Base-by-base conservation (phyloP, 2,329 filamentous ascomycete genomes). In the Fusarium sambucinum region DNA sequence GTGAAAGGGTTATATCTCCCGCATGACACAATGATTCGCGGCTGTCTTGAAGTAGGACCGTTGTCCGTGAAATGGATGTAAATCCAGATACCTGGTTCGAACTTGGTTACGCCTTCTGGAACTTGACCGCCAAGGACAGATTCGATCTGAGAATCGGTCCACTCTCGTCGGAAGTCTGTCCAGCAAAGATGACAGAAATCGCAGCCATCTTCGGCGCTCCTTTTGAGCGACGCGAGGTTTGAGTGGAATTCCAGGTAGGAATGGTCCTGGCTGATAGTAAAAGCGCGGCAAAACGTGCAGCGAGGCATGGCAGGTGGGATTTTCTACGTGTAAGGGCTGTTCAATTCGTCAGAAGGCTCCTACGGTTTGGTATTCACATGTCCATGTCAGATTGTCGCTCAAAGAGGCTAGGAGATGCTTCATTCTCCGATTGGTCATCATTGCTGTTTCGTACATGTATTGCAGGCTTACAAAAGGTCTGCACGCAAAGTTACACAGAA, bases 161-260 rank as follows among this genome's bases (percentile, higher is more conserved):
- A 63, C 25, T 61, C 48, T 1, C 13, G 17, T 17, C 10, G 6
- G n/a, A 63, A 63, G 25, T 48, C 38, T 14, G 8, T 48, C 59
- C 57, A 63, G 57, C 59, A 63, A 19, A 63, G 48, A 3, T 13
- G 35, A 23, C 59, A 63, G 11, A 63, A 61, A 11, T 63, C 57
- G 27, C 59, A 63, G 5, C 59, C 57, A 16, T 40, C 12, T 12
- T 50, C 35, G 17, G 60, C 44, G 13, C n/a, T 55, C 9, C 14
- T 7, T 17, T 62, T 51, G 0, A 63, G 60, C 6, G 57, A 62
- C 3, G 44, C 8, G 13, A 63, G 57, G 7, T 35, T 50, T 12
- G 44, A 32, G 3, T 63, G 57, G 13, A 56, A 62, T 4, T 40
- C 16, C 2, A 52, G 27, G 4, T 52, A 52, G 11, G 25, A 56